Conservation (phyloP, 2,329 filamentous ascomycete species). For the Endocalyx cinctus region DNA sequence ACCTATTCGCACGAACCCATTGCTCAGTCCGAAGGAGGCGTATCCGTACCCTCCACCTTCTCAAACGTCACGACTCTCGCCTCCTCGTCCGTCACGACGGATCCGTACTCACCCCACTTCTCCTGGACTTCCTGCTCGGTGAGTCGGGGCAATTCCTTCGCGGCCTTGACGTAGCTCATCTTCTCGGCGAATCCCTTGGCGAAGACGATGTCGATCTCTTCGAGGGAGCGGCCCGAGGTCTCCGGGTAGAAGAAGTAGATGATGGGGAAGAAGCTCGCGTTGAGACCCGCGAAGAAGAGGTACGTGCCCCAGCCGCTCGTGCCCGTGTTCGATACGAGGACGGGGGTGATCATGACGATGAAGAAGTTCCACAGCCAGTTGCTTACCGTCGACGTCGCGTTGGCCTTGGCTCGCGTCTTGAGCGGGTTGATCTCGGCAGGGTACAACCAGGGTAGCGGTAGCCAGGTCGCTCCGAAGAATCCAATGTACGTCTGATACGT, state of each 20-base stretch:
- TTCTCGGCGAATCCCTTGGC: slow-evolving; percentile 55
- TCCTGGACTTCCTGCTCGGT: slow-evolving; percentile 46
- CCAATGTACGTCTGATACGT: slow-evolving; percentile 63
- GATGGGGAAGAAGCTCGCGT: slow-evolving; percentile 38
- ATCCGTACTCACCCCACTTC: slow-evolving; percentile 34
- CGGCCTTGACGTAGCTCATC: slow-evolving; percentile 57
- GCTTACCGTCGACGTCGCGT: slow-evolving; percentile 47
- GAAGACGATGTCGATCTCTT: slow-evolving; percentile 56
- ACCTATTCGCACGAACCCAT: too few species aligned
- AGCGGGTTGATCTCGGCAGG: slow-evolving; percentile 51
- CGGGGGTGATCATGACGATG: slow-evolving; percentile 59
- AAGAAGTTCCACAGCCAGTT: slow-evolving; percentile 49
- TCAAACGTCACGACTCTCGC: slow-evolving; percentile 11
- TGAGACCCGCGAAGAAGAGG: slow-evolving; percentile 43
- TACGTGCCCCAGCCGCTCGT: slow-evolving; percentile 41
- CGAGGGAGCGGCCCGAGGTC: slow-evolving; percentile 43
- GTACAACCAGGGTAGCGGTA: slow-evolving; percentile 59
- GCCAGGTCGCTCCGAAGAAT: slow-evolving; percentile 62
- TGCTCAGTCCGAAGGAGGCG: background rate
- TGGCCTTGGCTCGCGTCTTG: slow-evolving; percentile 40
- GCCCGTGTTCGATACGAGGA: slow-evolving; percentile 52
- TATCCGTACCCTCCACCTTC: slow-evolving; percentile 14
- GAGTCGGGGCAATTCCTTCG: slow-evolving; percentile 51
- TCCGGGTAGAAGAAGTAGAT: slow-evolving; percentile 52
- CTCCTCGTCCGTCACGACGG: slow-evolving; percentile 19